Evolutionary conservation across 2,329 filamentous ascomycete species (phyloP), one percentile per base, ranked within the genome.

Genomic region (Aureobasidium sp.): DNA sequence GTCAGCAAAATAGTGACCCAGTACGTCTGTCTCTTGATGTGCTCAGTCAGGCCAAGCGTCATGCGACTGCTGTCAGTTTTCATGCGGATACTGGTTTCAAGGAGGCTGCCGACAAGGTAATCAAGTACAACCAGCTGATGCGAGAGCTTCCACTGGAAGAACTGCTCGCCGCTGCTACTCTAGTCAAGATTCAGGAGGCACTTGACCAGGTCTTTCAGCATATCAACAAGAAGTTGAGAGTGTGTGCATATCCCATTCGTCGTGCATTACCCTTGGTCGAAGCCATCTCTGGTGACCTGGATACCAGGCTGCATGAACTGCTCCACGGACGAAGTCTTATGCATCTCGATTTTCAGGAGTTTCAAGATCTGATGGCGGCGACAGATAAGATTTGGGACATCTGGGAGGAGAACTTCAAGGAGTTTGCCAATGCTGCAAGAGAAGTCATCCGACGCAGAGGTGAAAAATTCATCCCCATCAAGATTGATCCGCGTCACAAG

Each of bases 81-180:
- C 89, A 88, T 39, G 90, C 94, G 2, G 95, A 99, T 75, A 99
- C 94, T 39, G 93, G 94, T 2, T 76, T 99, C 73, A 96, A 96
- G 75, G 94, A 99, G 76, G 92, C 92, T 27, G 94, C 92, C 74
- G 94, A 99, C 65, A 89, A 90, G 73, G 95, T 99, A 51, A 91
- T 96, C 75, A 97, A 97, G 76, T 99, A 97, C 81, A 99, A 99
- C 73, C 90, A 96, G 77, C 84, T 99, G 27, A 97, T 99, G 90
- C 88, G 94, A 66, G 95, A 99, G 73, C 97, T 99, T 66, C 94
- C 94, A 0, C 81, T 99, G 37, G 93, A 97, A 71, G 94, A 99
- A 74, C 79, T 99, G 32, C 83, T 97, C 20, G 96, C 94, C 17
- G 92, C 94, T 1, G 95, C 92, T 0, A 93, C 92, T 0, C 77